These are phyloP conservation scores for Asterella californica DNA, from an alignment of 225 moss, liverwort and hornwort species.

Conservation along the genomic window DNA sequence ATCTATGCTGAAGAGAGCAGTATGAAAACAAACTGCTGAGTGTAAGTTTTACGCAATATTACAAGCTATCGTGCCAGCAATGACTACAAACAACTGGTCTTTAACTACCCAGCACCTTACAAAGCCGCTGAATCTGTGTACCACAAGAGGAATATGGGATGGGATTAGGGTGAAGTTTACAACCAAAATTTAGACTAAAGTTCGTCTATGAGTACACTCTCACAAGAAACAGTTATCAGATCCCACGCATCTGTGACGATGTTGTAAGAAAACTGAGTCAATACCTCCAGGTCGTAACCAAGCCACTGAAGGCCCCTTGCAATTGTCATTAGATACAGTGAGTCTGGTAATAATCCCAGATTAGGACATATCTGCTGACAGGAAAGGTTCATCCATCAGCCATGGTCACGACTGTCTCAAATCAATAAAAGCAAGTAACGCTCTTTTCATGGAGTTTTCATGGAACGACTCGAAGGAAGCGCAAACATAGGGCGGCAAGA, in stretches of 20 bases:
- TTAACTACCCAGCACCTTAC: too few relatives aligned
- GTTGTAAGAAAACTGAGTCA: not conserved
- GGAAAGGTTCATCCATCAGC: not conserved
- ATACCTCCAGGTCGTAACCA: constrained; percentile 45
- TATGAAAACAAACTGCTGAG: too few relatives aligned
- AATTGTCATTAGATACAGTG: constrained; percentile 37
- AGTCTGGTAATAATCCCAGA: constrained; percentile 27
- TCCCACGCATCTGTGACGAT: not conserved
- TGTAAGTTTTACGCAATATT: too few relatives aligned
- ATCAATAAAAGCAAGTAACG: not conserved
- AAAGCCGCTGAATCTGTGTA: too few relatives aligned
- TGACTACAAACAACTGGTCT: too few relatives aligned
- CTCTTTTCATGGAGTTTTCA: not conserved
- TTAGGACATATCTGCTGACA: constrained; percentile 42
- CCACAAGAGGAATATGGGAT: too few relatives aligned
- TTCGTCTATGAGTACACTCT: not conserved
- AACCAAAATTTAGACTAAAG: too few relatives aligned
- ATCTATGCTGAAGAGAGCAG: too few relatives aligned
- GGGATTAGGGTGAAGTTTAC: too few relatives aligned
- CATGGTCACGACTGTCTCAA: not conserved
- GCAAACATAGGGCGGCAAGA: too few relatives aligned
- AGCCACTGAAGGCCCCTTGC: constrained; percentile 40
- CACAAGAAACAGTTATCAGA: not conserved
- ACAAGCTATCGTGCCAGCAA: too few relatives aligned
- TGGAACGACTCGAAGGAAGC: not conserved